These are phyloP conservation scores for Pulveroboletus sp. DNA, from an alignment of 768 basidiomycete species.

Conservation along the genomic window DNA sequence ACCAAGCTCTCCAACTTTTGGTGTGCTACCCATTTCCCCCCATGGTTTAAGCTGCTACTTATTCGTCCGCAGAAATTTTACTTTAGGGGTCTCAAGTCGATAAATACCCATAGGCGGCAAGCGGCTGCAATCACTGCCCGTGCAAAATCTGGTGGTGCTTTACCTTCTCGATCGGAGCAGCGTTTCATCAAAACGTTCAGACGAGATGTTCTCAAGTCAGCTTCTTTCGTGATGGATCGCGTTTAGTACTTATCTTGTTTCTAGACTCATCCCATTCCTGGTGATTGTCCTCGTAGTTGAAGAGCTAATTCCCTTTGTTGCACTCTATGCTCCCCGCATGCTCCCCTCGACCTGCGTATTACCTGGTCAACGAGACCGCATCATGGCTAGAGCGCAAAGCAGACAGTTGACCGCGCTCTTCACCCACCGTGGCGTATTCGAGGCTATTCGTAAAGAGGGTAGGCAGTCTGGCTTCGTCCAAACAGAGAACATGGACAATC, in stretches of 20 bases:
- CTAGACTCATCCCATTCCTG: conserved; percentile 70
- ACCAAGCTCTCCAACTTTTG: conserved; percentile 45
- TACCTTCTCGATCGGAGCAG: conserved; percentile 62
- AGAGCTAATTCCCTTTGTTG: conserved; percentile 78
- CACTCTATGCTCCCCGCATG: conserved; percentile 78
- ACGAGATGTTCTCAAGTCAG: conserved; percentile 68
- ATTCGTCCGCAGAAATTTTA: conserved; percentile 68
- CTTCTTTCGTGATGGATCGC: not conserved
- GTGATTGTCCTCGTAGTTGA: conserved; percentile 70
- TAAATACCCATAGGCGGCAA: conserved; percentile 56
- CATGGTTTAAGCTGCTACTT: not conserved
- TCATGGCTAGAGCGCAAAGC: conserved; percentile 47
- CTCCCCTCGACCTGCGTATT: conserved; percentile 85
- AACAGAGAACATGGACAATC: conserved; percentile 7
- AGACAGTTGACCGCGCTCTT: conserved; percentile 39
- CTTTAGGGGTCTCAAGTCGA: conserved; percentile 66
- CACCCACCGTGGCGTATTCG: conserved; percentile 35
- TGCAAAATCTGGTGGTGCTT: conserved; percentile 52
- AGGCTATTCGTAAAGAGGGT: conserved; percentile 33
- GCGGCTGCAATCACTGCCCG: conserved; percentile 52
- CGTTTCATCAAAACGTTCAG: conserved; percentile 64
- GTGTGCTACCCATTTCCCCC: conserved; percentile 26
- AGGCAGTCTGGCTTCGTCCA: conserved; percentile 27
- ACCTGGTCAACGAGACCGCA: conserved; percentile 70
- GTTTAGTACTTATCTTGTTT: conserved; percentile 3